Evolutionary conservation across 805 yeast species (phyloP).

Genomic region (Cyberlindnera sargentensis): DNA sequence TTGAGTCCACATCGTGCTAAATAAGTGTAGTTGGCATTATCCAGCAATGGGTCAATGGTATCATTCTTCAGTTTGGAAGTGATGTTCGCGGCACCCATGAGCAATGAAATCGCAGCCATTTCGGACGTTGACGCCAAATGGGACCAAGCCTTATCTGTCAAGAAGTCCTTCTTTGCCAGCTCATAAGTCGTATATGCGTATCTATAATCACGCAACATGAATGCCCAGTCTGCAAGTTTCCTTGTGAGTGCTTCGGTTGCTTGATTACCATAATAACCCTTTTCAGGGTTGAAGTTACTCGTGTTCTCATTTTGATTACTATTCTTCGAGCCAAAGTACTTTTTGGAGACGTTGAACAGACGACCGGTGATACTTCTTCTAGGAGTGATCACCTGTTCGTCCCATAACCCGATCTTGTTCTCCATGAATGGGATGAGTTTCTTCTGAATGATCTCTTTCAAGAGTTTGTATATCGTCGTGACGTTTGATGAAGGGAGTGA

Average conservation of each 20-base stretch:
- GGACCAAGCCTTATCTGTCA: conserved; percentile 72
- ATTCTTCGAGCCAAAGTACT: conserved; percentile 35
- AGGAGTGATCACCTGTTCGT: conserved; percentile 71
- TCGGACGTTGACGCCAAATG: conserved; percentile 83
- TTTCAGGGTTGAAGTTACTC: conserved; percentile 39
- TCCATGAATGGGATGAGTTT: conserved; percentile 75
- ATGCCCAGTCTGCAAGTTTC: conserved; percentile 86
- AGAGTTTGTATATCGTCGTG: conserved; percentile 13
- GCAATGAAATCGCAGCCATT: conserved; percentile 68
- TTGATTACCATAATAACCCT: conserved; percentile 52
- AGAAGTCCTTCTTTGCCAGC: conserved; percentile 66
- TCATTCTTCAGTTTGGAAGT: conserved; percentile 36
- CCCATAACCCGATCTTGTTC: conserved; percentile 73
- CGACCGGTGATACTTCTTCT: conserved; percentile 71
- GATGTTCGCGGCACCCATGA: conserved; percentile 46
- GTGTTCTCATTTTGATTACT: conserved; percentile 18
- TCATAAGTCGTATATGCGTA: conserved; percentile 82
- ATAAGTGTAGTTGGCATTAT: conserved; percentile 68
- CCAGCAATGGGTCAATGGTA: conserved; percentile 42
- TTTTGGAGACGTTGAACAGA: conserved; percentile 58
- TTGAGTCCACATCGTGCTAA: conserved; percentile 63
- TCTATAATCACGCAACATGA: conserved; percentile 85
- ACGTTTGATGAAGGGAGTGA: conserved; percentile 11
- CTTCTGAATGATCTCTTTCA: conserved; percentile 30
- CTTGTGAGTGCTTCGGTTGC: conserved; percentile 70